Conservation (phyloP, 495 filamentous ascomycete species). For the Neurospora pannonica region DNA sequence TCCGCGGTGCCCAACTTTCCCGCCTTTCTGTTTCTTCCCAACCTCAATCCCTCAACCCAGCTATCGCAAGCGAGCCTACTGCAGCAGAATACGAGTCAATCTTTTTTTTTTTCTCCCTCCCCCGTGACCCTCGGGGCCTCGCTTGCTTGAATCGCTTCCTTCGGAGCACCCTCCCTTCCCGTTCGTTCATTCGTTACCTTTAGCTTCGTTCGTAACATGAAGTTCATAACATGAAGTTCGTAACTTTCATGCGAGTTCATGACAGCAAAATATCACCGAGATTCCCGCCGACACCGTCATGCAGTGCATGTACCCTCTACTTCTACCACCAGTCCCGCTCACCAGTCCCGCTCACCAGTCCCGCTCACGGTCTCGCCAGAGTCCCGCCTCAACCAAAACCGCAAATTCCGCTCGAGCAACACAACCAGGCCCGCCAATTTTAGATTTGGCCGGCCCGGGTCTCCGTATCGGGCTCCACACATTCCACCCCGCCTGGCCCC, state of each 20-base stretch:
- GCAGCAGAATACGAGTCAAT: not conserved
- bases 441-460: not conserved
- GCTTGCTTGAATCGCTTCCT: not conserved
- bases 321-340: not conserved
- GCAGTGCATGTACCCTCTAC: not conserved
- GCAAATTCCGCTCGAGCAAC: not conserved
- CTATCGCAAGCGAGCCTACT: not conserved
- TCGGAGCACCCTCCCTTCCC: not conserved
- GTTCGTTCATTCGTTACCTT: not conserved
- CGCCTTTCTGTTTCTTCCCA: not conserved
- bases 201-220: not conserved
- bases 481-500: not conserved
- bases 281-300: not conserved
- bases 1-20: not conserved
- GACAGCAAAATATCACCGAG: not conserved
- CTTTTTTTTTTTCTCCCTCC: not conserved
- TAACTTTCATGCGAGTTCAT: not conserved
- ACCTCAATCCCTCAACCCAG: not conserved
- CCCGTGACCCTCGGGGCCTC: not conserved
- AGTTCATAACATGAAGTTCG: too few species aligned
- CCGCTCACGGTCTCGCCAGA: too few species aligned
- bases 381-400: too few species aligned
- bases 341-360: not conserved
- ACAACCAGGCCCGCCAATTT: not conserved
- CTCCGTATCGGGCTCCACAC: not conserved